Conservation (phyloP, 1,284 basidiomycete species). For the Heterobasidion occidentale region DNA sequence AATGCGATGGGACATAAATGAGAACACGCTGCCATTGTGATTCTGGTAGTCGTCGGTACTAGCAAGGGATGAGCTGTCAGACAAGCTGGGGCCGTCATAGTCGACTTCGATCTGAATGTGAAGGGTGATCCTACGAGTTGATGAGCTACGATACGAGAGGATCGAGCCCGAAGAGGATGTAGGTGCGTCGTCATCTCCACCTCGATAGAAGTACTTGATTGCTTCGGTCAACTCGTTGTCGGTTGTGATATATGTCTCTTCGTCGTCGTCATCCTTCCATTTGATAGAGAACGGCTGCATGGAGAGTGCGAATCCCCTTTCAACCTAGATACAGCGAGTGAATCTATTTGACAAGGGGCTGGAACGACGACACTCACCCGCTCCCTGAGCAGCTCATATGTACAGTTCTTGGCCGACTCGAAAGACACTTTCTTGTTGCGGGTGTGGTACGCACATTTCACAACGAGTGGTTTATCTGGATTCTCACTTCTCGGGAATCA, state of each 20-base stretch:
- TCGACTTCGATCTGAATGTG: conserved; percentile 73
- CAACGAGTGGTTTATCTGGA: conserved; percentile 9
- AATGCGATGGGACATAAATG: conserved; percentile 37
- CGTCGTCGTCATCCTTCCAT: conserved; percentile 85
- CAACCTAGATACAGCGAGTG: conserved; percentile 44
- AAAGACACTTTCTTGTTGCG: conserved; percentile 9
- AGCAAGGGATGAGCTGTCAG: conserved; percentile 75
- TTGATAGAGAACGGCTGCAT: conserved; percentile 62
- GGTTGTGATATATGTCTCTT: conserved; percentile 57
- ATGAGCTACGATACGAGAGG: conserved; percentile 63
- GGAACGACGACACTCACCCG: conserved; percentile 2
- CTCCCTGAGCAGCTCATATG: conserved; percentile 5
- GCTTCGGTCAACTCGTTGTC: conserved; percentile 80
- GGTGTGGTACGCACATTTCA: conserved; percentile 8
- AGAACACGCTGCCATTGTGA: conserved; percentile 50
- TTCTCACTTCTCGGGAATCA: background rate
- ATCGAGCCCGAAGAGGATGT: conserved; percentile 66
- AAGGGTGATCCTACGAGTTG: conserved; percentile 60
- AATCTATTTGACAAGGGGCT: background rate
- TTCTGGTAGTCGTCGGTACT: conserved; percentile 67
- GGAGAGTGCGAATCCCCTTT: conserved; percentile 75
- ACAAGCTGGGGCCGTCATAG: conserved; percentile 86
- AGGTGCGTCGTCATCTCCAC: conserved; percentile 69
- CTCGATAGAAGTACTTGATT: conserved; percentile 70
- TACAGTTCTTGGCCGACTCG: conserved; percentile 9